Conservation (phyloP, 2,329 filamentous ascomycete genomes). For the Lasiodiplodia theobromae region DNA sequence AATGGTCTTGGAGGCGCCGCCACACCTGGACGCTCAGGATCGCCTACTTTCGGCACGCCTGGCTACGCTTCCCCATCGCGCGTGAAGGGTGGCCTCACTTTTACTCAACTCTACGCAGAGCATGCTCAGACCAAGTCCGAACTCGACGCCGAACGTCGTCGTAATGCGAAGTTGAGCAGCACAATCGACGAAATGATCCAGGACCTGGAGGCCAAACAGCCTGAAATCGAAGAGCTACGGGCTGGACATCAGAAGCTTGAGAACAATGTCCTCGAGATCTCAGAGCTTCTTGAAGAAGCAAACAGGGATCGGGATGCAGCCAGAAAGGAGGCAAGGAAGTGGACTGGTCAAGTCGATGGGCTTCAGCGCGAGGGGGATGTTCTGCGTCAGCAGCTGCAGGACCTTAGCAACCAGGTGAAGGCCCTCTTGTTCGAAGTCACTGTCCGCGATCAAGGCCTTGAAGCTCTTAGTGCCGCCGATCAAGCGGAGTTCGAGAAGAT, state of each 20-base stretch:
- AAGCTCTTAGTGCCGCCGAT: conserved; percentile 74
- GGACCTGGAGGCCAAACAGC: conserved; percentile 83
- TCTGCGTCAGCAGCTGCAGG: conserved; percentile 83
- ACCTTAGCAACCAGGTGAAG: conserved; percentile 88
- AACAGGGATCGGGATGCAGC: conserved; percentile 81
- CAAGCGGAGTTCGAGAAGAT: conserved; percentile 78
- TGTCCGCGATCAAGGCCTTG: conserved; percentile 78
- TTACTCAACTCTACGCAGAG: conserved; percentile 70
- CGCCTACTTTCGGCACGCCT: conserved; percentile 61
- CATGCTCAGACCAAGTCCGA: conserved; percentile 71
- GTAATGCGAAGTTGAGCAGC: conserved; percentile 74
- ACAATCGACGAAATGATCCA: conserved; percentile 86
- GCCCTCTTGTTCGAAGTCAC: conserved; percentile 88
- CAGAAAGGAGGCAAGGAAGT: conserved; percentile 78
- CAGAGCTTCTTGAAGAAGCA: conserved; percentile 80
- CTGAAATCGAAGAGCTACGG: conserved; percentile 85
- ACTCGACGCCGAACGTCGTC: conserved; percentile 75
- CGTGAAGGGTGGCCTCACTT: conserved; percentile 61
- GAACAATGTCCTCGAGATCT: conserved; percentile 77
- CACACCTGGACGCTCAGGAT: conserved; percentile 59
- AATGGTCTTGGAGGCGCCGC: conserved; percentile 55
- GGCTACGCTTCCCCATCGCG: conserved; percentile 54
- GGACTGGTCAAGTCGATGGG: conserved; percentile 73
- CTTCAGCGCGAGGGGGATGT: conserved; percentile 74
- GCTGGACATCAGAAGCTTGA: conserved; percentile 82